phyloP scores from a whole-genome alignment of 257 asterid genomes.

The Verbascum thapsus region DNA sequence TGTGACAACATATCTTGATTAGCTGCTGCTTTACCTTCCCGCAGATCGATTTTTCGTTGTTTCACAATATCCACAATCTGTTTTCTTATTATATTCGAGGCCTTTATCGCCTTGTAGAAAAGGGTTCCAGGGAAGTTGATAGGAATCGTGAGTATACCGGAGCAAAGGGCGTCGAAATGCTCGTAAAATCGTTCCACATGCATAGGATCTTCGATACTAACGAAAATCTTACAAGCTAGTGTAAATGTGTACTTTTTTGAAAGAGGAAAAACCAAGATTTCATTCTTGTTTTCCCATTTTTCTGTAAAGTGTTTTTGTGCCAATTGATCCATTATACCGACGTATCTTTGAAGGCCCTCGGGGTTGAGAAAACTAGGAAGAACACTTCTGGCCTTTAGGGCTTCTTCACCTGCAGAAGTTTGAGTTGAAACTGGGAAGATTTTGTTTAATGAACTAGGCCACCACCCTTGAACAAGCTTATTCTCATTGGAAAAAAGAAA shows the following conservation, averaged over 20 bases:
- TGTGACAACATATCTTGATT: constrained; percentile 64
- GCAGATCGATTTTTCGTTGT: constrained; percentile 47
- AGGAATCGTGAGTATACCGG: constrained; percentile 51
- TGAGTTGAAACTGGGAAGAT: no score
- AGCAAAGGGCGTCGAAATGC: constrained; percentile 47
- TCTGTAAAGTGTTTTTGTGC: constrained; percentile 41
- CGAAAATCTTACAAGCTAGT: constrained; percentile 48
- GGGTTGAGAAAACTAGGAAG: no score
- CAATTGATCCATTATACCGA: constrained; percentile 55
- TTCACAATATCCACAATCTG: constrained; percentile 45
- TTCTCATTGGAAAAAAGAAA: no score
- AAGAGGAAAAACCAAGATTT: constrained; percentile 45
- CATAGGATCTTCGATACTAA: constrained; percentile 50
- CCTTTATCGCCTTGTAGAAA: constrained; percentile 51
- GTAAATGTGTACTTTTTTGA: constrained; percentile 52
- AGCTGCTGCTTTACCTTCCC: constrained; percentile 41
- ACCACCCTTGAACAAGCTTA: no score
- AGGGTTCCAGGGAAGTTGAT: constrained; percentile 59
- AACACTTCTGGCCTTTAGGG: no score
- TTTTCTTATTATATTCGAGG: constrained; percentile 44
- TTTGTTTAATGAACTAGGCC: no score
- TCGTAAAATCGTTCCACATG: constrained; percentile 47
- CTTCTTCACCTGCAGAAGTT: no score
- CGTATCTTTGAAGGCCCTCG: constrained; percentile 27
- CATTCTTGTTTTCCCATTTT: constrained; percentile 48